Conservation (phyloP, 306 rosid species). For the Argentina anserina region DNA sequence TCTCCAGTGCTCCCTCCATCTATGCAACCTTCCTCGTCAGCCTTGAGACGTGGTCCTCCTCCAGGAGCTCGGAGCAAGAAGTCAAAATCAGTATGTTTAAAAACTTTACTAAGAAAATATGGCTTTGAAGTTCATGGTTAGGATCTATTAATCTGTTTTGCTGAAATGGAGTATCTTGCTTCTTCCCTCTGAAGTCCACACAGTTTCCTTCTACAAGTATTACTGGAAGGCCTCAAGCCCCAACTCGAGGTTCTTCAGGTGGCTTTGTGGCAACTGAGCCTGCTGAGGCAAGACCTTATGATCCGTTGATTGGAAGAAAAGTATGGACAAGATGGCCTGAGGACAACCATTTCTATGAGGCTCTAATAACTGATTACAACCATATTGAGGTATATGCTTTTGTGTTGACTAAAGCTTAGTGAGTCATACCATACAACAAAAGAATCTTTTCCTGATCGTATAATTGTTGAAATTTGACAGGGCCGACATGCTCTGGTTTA, state of each 20-base stretch:
- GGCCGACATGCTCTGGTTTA: slow-evolving; percentile 55
- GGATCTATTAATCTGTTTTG: not conserved
- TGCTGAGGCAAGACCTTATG: slow-evolving; percentile 29
- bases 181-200: slow-evolving; percentile 33
- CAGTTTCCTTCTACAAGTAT: slow-evolving; percentile 39
- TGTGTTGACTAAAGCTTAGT: not conserved
- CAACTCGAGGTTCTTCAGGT: slow-evolving; percentile 38
- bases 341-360: slow-evolving; percentile 52
- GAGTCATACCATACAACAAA: not conserved
- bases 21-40: slow-evolving; percentile 52
- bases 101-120: not conserved
- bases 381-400: slow-evolving; percentile 27
- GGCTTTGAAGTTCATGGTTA: not conserved
- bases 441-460: not conserved
- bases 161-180: slow-evolving; percentile 22
- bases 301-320: slow-evolving; percentile 44
- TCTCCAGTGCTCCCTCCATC: slow-evolving; percentile 48
- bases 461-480: slow-evolving; percentile 21
- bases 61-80: slow-evolving; percentile 57
- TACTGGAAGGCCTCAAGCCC: slow-evolving; percentile 34
- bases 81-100: slow-evolving; percentile 51
- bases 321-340: slow-evolving; percentile 63
- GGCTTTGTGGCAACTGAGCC: slow-evolving; percentile 34
- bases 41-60: slow-evolving; percentile 54
- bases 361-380: slow-evolving; percentile 40